A percentile compares a stretch with the other conserved stretches of the same genome.
These are phyloP conservation scores for Phytopythium chamaehyphon DNA, from an alignment of 352 stramenopile species.

Conservation along the genomic window DNA sequence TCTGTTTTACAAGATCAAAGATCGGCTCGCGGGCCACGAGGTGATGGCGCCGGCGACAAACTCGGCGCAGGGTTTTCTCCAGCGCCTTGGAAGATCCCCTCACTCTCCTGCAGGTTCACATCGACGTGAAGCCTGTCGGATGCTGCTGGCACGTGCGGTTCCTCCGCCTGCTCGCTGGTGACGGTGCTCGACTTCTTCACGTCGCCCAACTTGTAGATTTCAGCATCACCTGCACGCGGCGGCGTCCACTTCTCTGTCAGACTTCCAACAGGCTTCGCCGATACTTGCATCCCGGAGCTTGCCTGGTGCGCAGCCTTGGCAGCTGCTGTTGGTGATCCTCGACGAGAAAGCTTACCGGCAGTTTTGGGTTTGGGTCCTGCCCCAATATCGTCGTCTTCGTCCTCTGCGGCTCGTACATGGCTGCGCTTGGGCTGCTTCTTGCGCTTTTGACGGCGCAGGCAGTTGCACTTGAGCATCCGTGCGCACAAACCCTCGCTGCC, in stretches of 20 bases:
- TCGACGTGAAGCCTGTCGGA: conserved; percentile 25
- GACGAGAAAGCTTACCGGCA: conserved; percentile 1
- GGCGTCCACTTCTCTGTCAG: not conserved
- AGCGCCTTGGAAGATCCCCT: conserved; percentile 45
- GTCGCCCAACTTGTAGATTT: not conserved
- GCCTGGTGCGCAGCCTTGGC: conserved; percentile 8
- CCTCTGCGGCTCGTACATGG: conserved; percentile 27
- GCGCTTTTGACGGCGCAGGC: conserved; percentile 35
- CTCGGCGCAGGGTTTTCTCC: conserved; percentile 1
- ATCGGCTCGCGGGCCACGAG: no score
- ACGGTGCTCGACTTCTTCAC: not conserved
- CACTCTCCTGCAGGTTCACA: conserved; percentile 44
- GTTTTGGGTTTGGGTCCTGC: not conserved
- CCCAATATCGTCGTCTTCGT: not conserved
- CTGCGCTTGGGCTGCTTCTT: conserved; percentile 25
- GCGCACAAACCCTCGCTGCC: conserved; percentile 68
- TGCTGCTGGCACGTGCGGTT: not conserved
- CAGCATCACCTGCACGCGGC: conserved; percentile 1
- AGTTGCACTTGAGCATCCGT: conserved; percentile 75
- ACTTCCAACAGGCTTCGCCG: not conserved
- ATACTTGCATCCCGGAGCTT: not conserved
- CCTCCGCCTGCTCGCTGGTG: not conserved
- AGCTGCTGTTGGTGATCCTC: conserved; percentile 4
- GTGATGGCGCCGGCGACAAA: not conserved
- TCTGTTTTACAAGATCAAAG: no score